These are phyloP conservation scores for Epicoccum sorghinum DNA, from an alignment of 2,329 filamentous ascomycete species.

Conservation along the genomic window DNA sequence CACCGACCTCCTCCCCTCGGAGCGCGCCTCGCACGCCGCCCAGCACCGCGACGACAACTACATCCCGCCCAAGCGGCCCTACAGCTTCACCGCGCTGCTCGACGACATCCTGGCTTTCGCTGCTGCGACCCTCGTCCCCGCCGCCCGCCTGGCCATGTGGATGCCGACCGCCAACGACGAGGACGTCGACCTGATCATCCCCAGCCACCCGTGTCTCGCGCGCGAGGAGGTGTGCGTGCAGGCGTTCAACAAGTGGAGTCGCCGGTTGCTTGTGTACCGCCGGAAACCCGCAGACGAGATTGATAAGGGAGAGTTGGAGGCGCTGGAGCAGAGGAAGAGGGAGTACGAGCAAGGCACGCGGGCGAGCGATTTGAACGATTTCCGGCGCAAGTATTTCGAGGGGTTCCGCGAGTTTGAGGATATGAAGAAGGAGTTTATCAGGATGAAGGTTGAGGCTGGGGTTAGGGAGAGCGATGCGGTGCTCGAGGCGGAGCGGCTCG, in stretches of 20 bases:
- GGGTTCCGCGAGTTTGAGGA: conserved; percentile 47
- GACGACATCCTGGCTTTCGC: conserved; percentile 89
- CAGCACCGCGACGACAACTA: conserved; percentile 59
- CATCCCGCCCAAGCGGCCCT: conserved; percentile 87
- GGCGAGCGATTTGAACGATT: conserved; percentile 72
- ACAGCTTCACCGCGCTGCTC: conserved; percentile 89
- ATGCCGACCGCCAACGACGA: conserved; percentile 78
- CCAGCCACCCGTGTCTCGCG: conserved; percentile 75
- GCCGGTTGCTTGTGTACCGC: conserved; percentile 84
- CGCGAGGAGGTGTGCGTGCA: conserved; percentile 81
- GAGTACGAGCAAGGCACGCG: conserved; percentile 53
- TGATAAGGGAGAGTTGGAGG: background rate
- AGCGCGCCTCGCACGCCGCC: conserved; percentile 34
- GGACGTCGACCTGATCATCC: conserved; percentile 75
- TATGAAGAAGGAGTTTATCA: conserved; percentile 36
- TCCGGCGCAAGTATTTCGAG: conserved; percentile 63
- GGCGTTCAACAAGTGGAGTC: conserved; percentile 90
- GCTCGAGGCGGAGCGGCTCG: background rate
- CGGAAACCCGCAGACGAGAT: conserved; percentile 64
- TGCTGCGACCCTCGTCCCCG: conserved; percentile 74
- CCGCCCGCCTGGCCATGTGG: conserved; percentile 89
- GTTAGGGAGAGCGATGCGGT: background rate
- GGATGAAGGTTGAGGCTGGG: conserved; percentile 25
- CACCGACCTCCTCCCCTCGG: conserved; percentile 52
- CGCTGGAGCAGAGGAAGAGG: conserved; percentile 18